Evolutionary conservation across 768 basidiomycete genomes (phyloP).

Genomic region (Trametes cinnabarina): DNA sequence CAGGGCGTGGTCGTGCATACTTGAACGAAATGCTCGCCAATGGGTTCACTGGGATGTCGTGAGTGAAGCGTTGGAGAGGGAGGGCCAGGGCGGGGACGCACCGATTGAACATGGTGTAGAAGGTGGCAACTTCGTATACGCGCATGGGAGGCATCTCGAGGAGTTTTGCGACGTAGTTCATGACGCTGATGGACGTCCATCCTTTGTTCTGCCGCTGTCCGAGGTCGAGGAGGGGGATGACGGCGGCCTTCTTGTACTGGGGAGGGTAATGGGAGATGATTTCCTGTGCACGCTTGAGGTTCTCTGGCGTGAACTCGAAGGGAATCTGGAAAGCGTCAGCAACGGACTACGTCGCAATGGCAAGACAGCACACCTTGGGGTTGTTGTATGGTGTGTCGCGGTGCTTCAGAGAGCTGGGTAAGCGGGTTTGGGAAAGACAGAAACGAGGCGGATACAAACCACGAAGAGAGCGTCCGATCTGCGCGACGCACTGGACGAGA

Average conservation of each 20-base stretch:
- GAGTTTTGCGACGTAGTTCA: conserved; percentile 96
- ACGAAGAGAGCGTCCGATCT: conserved; percentile 85
- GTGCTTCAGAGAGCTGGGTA: conserved; percentile 53
- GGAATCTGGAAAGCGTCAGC: conserved; percentile 58
- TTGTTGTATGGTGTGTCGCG: conserved; percentile 95
- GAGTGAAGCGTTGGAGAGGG: neutral
- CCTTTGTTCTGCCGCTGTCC: conserved; percentile 97
- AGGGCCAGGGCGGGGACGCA: conserved; percentile 33
- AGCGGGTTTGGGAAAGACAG: conserved; percentile 31
- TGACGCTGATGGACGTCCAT: conserved; percentile 97
- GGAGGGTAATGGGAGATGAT: conserved; percentile 93
- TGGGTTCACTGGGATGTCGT: conserved; percentile 67
- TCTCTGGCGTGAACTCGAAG: conserved; percentile 81
- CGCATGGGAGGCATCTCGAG: conserved; percentile 97
- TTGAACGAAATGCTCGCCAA: conserved; percentile 92
- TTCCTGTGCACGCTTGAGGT: conserved; percentile 80
- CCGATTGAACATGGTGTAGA: conserved; percentile 99
- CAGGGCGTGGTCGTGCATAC: conserved; percentile 99
- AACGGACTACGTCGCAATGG: neutral
- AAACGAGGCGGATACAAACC: conserved; percentile 64
- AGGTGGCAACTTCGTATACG: conserved; percentile 98
- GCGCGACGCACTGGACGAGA: conserved; percentile 43
- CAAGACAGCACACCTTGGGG: conserved; percentile 55
- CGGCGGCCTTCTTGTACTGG: conserved; percentile 98
- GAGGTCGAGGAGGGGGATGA: conserved; percentile 94